Evolutionary conservation across 208 protist genomes (phyloP).

Genomic region (Wallacemonas rigidus): DNA sequence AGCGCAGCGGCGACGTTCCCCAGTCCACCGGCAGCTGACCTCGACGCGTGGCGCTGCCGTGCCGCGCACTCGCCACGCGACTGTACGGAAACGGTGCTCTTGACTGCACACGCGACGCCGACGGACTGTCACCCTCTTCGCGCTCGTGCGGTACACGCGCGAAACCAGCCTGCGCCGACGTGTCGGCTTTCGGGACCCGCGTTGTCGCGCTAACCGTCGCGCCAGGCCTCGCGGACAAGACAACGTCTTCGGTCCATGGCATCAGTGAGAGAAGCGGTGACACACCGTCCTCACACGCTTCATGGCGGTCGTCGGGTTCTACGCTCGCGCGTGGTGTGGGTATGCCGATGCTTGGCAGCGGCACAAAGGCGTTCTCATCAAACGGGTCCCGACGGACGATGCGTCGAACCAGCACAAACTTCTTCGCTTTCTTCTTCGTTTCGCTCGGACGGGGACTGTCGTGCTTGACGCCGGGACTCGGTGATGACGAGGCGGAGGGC

Average conservation of each 20-base stretch:
- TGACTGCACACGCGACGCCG: background rate
- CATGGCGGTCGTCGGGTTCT: background rate
- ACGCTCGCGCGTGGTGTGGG: background rate
- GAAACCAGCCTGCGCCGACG: too few relatives aligned
- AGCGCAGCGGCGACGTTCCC: slow-evolving; percentile 4
- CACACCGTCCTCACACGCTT: background rate
- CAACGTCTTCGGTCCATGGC: too few relatives aligned
- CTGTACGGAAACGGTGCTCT: slow-evolving; percentile 1
- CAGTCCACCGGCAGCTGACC: background rate
- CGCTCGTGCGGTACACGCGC: too few relatives aligned
- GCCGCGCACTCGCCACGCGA: background rate
- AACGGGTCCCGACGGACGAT: slow-evolving; percentile 8
- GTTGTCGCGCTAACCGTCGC: too few relatives aligned
- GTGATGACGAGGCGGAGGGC: too few relatives aligned
- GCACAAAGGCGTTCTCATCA: background rate
- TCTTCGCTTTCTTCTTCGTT: background rate
- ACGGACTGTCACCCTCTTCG: background rate
- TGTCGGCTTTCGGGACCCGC: too few relatives aligned
- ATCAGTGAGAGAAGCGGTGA: background rate
- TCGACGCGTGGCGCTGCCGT: background rate
- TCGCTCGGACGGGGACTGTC: background rate
- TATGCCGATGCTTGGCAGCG: background rate
- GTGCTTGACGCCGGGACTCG: too few relatives aligned
- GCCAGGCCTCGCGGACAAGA: too few relatives aligned
- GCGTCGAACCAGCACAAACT: slow-evolving; percentile 3